Evolutionary conservation across 345 rosid species (phyloP).

Genomic region (Populus alba): DNA sequence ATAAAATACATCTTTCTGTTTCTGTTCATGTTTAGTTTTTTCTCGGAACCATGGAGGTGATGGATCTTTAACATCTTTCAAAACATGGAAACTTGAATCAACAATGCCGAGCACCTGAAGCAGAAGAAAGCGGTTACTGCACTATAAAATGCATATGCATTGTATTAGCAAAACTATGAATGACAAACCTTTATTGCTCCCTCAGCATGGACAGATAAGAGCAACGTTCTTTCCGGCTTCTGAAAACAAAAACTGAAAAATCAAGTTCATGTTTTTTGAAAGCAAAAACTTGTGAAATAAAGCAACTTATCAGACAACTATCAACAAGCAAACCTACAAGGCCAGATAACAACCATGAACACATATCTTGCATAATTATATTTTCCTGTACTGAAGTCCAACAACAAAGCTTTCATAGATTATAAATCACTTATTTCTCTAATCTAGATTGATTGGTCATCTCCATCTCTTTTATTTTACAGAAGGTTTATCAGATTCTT

Average conservation of each 20-base stretch:
- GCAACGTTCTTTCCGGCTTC: slow-evolving; percentile 81
- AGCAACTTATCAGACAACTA: slow-evolving; percentile 7
- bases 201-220: slow-evolving; percentile 65
- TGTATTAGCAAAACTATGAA: slow-evolving; percentile 7
- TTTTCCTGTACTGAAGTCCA: too few species aligned
- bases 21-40: slow-evolving; percentile 49
- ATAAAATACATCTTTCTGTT: slow-evolving; percentile 41
- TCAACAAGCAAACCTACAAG: slow-evolving; percentile 10
- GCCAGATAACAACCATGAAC: slow-evolving; percentile 3
- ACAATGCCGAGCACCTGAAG: slow-evolving; percentile 74
- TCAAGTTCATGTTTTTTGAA: neutral
- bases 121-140: slow-evolving; percentile 17
- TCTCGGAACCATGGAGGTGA: slow-evolving; percentile 27
- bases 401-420: neutral
- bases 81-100: slow-evolving; percentile 71
- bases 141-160: neutral
- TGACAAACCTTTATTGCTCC: slow-evolving; percentile 79
- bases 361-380: neutral
- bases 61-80: slow-evolving; percentile 46
- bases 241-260: slow-evolving; percentile 28
- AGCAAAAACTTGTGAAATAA: slow-evolving; percentile 8
- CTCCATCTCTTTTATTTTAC: neutral
- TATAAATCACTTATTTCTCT: neutral
- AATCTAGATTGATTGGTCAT: neutral
- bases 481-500: neutral